Conservation (phyloP, 257 asterid species). For the Nyctanthes arbortristis region DNA sequence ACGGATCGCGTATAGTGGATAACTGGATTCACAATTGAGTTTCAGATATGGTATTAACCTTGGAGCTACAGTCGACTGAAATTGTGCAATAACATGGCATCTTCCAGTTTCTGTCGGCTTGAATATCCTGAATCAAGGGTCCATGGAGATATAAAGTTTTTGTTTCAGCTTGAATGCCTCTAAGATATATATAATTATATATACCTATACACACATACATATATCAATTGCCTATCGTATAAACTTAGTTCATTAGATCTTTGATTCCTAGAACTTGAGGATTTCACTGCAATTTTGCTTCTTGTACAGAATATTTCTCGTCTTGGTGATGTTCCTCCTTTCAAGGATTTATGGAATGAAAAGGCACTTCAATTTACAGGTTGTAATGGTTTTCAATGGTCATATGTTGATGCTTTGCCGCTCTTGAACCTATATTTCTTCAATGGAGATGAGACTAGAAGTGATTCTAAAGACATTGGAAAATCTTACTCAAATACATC, state of each 20-base stretch:
- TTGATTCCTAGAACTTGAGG: constrained; percentile 17
- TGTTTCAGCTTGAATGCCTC: background rate
- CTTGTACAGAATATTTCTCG: constrained; percentile 45
- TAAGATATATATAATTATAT: background rate
- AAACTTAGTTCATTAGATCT: background rate
- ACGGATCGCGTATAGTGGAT: background rate
- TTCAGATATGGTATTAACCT: too few relatives aligned
- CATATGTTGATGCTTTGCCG: constrained; percentile 44
- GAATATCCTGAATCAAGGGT: background rate
- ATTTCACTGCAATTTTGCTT: constrained; percentile 25
- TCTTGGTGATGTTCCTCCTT: constrained; percentile 47
- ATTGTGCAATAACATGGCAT: background rate
- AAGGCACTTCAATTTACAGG: constrained; percentile 50
- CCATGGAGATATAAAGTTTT: background rate
- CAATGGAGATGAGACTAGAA: constrained; percentile 50
- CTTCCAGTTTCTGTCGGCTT: background rate
- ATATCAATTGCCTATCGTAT: too few relatives aligned
- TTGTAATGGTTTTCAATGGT: constrained; percentile 45
- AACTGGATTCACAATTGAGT: too few relatives aligned
- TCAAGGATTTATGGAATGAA: constrained; percentile 49
- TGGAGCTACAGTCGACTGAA: background rate
- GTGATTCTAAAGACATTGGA: constrained; percentile 31
- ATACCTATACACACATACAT: too few relatives aligned
- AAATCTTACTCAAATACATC: constrained; percentile 46
- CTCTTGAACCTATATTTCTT: constrained; percentile 56